These are phyloP conservation scores for Vanderwaltozyma yarrowii DNA, from an alignment of 805 yeast species.

Conservation along the genomic window DNA sequence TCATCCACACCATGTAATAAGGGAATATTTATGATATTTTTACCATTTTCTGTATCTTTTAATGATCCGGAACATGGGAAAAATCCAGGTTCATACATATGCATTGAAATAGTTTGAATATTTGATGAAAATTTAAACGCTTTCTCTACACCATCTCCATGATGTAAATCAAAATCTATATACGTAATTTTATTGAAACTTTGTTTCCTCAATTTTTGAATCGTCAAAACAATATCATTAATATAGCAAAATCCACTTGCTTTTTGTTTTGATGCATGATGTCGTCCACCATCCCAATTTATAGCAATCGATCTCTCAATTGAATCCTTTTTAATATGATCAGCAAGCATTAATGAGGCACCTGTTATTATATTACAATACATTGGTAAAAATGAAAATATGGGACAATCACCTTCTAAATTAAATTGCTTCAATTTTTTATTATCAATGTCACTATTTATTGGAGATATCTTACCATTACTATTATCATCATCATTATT, in stretches of 20 bases:
- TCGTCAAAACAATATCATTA: slow-evolving; percentile 55
- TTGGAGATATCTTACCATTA: too few species aligned
- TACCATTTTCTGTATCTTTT: slow-evolving; percentile 30
- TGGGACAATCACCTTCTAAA: slow-evolving; percentile 52
- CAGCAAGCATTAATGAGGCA: slow-evolving; percentile 44
- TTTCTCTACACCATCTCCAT: slow-evolving; percentile 69
- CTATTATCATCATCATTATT: too few species aligned
- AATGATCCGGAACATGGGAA: slow-evolving; percentile 61
- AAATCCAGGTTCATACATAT: slow-evolving; percentile 55
- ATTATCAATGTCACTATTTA: too few species aligned
- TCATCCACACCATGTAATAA: slow-evolving; percentile 48
- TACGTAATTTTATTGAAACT: slow-evolving; percentile 42
- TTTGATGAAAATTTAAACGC: slow-evolving; percentile 48
- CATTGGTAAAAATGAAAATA: slow-evolving; percentile 42
- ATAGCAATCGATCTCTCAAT: slow-evolving; percentile 34
- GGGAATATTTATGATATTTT: slow-evolving; percentile 45
- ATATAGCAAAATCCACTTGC: slow-evolving; percentile 69
- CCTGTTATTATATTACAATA: slow-evolving; percentile 46
- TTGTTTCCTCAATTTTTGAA: slow-evolving; percentile 38
- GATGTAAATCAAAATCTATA: slow-evolving; percentile 66
- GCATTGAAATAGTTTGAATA: slow-evolving; percentile 55
- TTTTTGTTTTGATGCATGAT: slow-evolving; percentile 44
- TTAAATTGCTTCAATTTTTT: slow-evolving; percentile 32
- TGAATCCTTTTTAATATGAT: slow-evolving; percentile 20
- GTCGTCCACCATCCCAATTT: slow-evolving; percentile 77